Evolutionary conservation across 1,139 yeast genomes (phyloP).

Genomic region (Pichia inconspicua): DNA sequence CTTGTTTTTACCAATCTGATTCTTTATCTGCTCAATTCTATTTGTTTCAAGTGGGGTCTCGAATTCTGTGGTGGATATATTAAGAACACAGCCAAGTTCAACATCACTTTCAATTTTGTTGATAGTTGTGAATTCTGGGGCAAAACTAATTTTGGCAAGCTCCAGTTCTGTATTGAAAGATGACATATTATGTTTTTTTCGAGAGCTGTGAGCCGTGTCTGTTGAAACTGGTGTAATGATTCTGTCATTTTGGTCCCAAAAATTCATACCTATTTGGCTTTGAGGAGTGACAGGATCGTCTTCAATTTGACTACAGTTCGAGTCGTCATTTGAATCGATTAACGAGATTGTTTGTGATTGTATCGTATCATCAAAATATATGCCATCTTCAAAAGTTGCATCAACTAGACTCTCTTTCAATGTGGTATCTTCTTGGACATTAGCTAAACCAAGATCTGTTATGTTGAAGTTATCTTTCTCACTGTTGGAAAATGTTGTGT

Average conservation of each 20-base stretch:
- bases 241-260: constrained; percentile 12
- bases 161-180: constrained; percentile 6
- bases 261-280: constrained; percentile 15
- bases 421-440: neutral
- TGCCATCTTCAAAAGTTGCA: neutral
- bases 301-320: neutral
- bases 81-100: constrained; percentile 18
- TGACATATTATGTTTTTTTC: neutral
- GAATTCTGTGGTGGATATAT: constrained; percentile 21
- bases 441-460: neutral
- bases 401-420: neutral
- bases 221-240: neutral
- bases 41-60: constrained; percentile 18
- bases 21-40: constrained; percentile 14
- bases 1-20: constrained; percentile 17
- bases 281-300: constrained; percentile 16
- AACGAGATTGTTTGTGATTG: neutral
- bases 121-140: constrained; percentile 15
- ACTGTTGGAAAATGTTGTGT: neutral
- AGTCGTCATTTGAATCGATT: neutral
- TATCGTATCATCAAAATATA: neutral
- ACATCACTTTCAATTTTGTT: neutral
- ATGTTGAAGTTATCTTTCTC: too few species aligned
- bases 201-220: neutral
- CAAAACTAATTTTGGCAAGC: constrained; percentile 12